Conservation (phyloP, 208 protist genomes). For the Wallacemonas sp. region DNA sequence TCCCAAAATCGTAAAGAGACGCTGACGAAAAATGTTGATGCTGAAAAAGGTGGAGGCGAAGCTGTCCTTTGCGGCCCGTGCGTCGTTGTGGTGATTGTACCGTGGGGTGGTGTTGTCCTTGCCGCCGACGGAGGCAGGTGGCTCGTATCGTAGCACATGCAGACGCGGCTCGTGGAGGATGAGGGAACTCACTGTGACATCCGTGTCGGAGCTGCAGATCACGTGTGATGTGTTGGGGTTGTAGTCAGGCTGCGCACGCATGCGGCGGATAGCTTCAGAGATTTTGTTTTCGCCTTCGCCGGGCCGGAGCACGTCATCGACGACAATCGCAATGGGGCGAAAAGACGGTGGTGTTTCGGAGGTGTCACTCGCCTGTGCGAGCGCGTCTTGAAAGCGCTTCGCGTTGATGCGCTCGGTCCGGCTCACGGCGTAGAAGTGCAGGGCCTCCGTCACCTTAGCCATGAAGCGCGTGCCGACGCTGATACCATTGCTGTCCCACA, state of each 20-base stretch:
- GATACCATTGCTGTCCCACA: conserved; percentile 88
- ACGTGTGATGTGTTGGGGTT: conserved; percentile 97
- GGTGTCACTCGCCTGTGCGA: too few relatives aligned
- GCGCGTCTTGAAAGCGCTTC: conserved; percentile 55
- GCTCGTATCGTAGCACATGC: conserved; percentile 96
- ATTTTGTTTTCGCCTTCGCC: conserved; percentile 97
- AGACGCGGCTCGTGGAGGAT: conserved; percentile 98
- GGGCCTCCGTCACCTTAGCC: conserved; percentile 64
- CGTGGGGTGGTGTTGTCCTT: conserved; percentile 19
- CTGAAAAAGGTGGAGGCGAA: conserved; percentile 87
- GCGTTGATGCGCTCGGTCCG: conserved; percentile 84
- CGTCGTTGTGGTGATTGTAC: conserved; percentile 7
- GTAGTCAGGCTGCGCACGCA: conserved; percentile 89
- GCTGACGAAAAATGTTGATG: conserved; percentile 75
- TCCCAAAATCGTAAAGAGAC: conserved; percentile 46
- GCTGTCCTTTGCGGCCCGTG: conserved; percentile 27
- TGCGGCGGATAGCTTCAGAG: conserved; percentile 72
- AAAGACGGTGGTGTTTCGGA: too few relatives aligned
- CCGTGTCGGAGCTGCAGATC: conserved; percentile 99
- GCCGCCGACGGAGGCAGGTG: conserved; percentile 45
- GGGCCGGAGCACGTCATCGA: conserved; percentile 94
- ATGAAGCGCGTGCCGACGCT: conserved; percentile 86
- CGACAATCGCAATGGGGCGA: conserved; percentile 83
- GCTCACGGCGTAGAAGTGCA: conserved; percentile 80
- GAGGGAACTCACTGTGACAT: conserved; percentile 97